Base-by-base conservation (phyloP, 192 early-diverging fungal genomes). In the Fimicolochytrium jonesii region DNA sequence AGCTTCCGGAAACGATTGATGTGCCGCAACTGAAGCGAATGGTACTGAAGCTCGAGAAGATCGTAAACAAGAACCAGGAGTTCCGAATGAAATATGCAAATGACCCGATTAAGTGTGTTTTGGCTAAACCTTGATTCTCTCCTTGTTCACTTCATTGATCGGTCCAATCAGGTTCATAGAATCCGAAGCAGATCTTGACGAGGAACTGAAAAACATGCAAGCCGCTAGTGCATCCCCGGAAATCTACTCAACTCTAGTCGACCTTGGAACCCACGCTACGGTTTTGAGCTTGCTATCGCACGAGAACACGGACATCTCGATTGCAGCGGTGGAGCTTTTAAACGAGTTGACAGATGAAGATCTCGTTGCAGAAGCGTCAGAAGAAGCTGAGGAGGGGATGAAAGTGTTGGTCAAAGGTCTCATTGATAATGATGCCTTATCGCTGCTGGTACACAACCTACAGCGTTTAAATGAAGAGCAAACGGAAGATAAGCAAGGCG, bases 321-420 rank as follows among this genome's bases (percentile, higher is more conserved):
- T 94, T 32, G 86, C 87, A 28, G 84, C 90, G 0, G 79, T 97
- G 36, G 88, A 91, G 63, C 66, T 97, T 9, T 61, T 95, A n/a
- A 90, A 87, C 59, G 94, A 97, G 74, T 76, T 94, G 49, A 92
- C 89, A 9, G 93, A 94, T 65, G 93, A 96, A 61, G 93, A 97
- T 56, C 79, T 90, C 5, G 79, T 86, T 20, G 70, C 54, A 6
- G 69, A 75, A 20, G 77, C 67, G 22, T 45, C 62, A 13, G 84
- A 83, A 49, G 77, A 90, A 65, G 61, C 64, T 57, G 88, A 59
- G 58, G 84, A 50, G 63, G 85, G 66, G 75, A 83, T 95, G 58
- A 79, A 87, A 44, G 64, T 55, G 29, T 86, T 96, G 69, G 85
- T 92, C 2, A 64, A 74, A 1, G 77, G 80, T 0, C 65, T 95